These are phyloP conservation scores for Cyclotella choctawhatcheeana DNA, from an alignment of 108 stramenopile species.

Conservation along the genomic window DNA sequence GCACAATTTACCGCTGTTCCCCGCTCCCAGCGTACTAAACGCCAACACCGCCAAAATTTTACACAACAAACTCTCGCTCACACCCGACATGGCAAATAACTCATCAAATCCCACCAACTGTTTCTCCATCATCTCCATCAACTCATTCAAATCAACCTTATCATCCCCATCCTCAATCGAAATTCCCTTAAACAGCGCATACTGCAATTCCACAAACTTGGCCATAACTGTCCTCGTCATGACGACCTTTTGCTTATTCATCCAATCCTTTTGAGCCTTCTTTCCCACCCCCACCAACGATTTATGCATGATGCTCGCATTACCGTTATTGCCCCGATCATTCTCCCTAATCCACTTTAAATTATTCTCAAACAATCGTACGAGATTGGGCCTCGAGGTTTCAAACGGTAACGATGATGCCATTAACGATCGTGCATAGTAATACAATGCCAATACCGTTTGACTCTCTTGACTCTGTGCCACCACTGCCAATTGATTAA, in stretches of 20 bases:
- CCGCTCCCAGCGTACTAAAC: conserved; percentile 53
- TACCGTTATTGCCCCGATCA: too few relatives aligned
- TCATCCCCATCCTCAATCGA: conserved; percentile 24
- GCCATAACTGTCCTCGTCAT: conserved; percentile 57
- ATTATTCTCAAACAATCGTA: conserved; percentile 68
- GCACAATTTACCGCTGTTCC: conserved; percentile 27
- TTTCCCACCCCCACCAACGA: conserved; percentile 16
- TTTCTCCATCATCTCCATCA: conserved; percentile 40
- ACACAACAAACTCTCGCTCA: conserved; percentile 72
- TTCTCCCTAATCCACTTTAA: conserved; percentile 60
- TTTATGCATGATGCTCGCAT: conserved; percentile 16
- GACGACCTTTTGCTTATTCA: conserved; percentile 43
- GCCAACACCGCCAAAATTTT: conserved; percentile 71
- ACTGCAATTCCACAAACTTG: conserved; percentile 77
- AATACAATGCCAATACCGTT: conserved; percentile 63
- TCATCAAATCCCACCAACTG: conserved; percentile 37
- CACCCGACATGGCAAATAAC: conserved; percentile 48
- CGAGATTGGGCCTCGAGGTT: conserved; percentile 64
- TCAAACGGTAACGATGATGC: conserved; percentile 68
- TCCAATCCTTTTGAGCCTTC: conserved; percentile 45
- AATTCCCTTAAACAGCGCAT: conserved; percentile 47
- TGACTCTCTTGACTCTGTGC: conserved; percentile 57
- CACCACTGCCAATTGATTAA: conserved; percentile 87
- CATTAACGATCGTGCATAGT: conserved; percentile 73
- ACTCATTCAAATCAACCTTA: conserved; percentile 8